phyloP scores from a whole-genome alignment of 352 stramenopile species.

The Pythium sp. region DNA sequence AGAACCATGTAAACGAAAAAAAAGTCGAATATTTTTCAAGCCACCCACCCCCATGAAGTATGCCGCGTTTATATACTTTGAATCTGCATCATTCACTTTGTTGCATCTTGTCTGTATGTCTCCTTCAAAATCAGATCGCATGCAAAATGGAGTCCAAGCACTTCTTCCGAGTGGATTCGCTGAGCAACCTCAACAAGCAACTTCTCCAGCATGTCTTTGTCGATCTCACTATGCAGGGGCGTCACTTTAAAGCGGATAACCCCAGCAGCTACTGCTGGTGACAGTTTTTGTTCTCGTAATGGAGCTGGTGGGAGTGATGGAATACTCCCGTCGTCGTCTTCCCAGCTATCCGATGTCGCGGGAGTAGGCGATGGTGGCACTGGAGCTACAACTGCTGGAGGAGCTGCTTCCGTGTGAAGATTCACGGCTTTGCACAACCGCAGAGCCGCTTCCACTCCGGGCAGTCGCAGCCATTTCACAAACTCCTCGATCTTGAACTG shows the following conservation, averaged over 20 bases:
- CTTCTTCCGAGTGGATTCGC: conserved; percentile 12
- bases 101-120: background rate
- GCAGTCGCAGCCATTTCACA: conserved; percentile 28
- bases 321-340: background rate
- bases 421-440: conserved; percentile 44
- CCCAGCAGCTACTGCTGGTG: conserved; percentile 10
- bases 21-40: background rate
- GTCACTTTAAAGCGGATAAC: conserved; percentile 39
- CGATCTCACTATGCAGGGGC: conserved; percentile 24
- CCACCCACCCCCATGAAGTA: too few species aligned
- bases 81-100: background rate
- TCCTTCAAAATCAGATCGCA: conserved; percentile 9
- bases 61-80: background rate
- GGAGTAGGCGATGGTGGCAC: conserved; percentile 1
- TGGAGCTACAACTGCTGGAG: background rate
- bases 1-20: background rate
- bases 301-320: background rate
- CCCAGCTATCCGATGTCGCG: conserved; percentile 17
- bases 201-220: conserved; percentile 12
- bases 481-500: conserved; percentile 44
- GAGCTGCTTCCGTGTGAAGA: conserved; percentile 33
- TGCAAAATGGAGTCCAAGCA: background rate
- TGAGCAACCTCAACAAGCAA: conserved; percentile 26
- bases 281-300: conserved; percentile 7
- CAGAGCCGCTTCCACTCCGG: conserved; percentile 18